Conservation (phyloP, 2,329 filamentous ascomycete genomes). For the Pseudogymnoascus sp. region DNA sequence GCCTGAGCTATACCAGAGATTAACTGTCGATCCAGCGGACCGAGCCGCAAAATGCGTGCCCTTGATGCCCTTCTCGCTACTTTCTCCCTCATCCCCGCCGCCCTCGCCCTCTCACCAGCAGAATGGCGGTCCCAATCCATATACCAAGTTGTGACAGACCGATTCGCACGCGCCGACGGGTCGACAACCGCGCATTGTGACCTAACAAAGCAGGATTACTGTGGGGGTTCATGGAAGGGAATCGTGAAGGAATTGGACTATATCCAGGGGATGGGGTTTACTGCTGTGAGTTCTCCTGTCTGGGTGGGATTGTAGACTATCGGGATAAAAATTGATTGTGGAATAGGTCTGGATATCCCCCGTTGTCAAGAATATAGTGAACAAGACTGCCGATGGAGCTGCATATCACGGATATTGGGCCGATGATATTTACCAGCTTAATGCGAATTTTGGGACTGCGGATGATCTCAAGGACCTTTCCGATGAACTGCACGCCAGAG, state of each 20-base stretch:
- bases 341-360: conserved; percentile 38
- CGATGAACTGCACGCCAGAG: conserved; percentile 44
- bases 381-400: conserved; percentile 32
- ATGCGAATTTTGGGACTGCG: conserved; percentile 51
- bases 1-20: neutral
- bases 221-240: conserved; percentile 40
- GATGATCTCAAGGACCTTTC: conserved; percentile 53
- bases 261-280: conserved; percentile 36
- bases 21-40: neutral
- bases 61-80: neutral
- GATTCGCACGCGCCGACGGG: conserved; percentile 32
- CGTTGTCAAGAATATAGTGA: conserved; percentile 33
- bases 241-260: conserved; percentile 40
- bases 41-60: conserved; percentile 1
- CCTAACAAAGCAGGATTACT: conserved; percentile 31
- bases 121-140: conserved; percentile 33
- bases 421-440: conserved; percentile 42
- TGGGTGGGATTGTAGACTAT: neutral
- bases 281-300: conserved; percentile 20
- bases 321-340: neutral
- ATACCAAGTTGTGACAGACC: conserved; percentile 36
- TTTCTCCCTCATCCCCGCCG: neutral
- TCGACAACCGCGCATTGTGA: conserved; percentile 27
- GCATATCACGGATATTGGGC: conserved; percentile 40
- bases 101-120: conserved; percentile 10